These are phyloP conservation scores for Colletotrichum sp. DNA, from an alignment of 2,329 filamentous ascomycete species.

Conservation along the genomic window DNA sequence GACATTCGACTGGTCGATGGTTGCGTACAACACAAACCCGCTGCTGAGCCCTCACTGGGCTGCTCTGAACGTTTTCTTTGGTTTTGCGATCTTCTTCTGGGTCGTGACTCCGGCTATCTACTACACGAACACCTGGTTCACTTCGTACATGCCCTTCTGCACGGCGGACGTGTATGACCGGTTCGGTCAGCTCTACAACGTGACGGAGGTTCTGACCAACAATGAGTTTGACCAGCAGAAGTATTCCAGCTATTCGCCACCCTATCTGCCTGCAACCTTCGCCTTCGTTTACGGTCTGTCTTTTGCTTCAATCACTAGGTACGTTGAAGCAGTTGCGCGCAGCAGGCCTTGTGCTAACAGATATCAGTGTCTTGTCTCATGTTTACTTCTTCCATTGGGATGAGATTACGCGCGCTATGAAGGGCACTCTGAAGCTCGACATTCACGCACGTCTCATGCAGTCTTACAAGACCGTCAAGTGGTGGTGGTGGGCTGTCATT, in stretches of 20 bases:
- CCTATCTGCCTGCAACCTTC: constrained; percentile 54
- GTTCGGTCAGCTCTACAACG: constrained; percentile 51
- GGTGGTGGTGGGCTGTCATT: constrained; percentile 61
- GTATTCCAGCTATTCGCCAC: constrained; percentile 56
- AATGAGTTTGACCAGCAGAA: constrained; percentile 49
- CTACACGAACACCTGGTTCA: constrained; percentile 63
- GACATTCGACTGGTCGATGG: constrained; percentile 45
- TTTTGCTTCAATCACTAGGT: constrained; percentile 69
- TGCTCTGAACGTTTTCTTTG: constrained; percentile 66
- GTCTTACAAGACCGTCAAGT: constrained; percentile 60
- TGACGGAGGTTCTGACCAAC: constrained; percentile 44
- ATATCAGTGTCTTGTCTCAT: constrained; percentile 43
- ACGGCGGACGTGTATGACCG: constrained; percentile 58
- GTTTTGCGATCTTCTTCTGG: constrained; percentile 55
- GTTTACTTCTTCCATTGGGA: constrained; percentile 42
- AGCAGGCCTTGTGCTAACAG: constrained; percentile 34
- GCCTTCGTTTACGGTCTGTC: constrained; percentile 60
- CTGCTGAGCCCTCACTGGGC: constrained; percentile 59
- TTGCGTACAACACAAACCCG: constrained; percentile 35
- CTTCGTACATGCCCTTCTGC: constrained; percentile 59
- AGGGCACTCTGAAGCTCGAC: constrained; percentile 11
- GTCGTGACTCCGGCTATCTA: constrained; percentile 62
- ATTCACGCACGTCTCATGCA: constrained; percentile 60
- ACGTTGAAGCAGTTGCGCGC: background rate
- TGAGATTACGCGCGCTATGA: constrained; percentile 38